Percentiles rank a stretch among this genome's conserved stretches.
Evolutionary conservation across 1,139 yeast genomes (phyloP).

Genomic region (Oligophagozyma castellii): DNA sequence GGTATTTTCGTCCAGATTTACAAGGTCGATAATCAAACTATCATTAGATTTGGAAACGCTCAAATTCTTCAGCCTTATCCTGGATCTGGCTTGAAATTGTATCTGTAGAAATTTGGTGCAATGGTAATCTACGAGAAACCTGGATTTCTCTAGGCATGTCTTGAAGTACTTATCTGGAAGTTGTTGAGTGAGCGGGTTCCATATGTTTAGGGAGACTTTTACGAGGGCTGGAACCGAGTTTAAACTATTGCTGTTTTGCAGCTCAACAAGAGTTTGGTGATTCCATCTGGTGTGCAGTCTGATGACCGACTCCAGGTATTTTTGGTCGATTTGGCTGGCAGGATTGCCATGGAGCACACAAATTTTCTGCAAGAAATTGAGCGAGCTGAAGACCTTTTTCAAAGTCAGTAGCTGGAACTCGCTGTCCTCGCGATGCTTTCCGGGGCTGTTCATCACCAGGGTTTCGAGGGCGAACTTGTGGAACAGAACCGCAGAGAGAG

Average conservation of each 20-base stretch:
- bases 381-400: constrained; percentile 12
- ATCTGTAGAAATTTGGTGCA: constrained; percentile 14
- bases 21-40: constrained; percentile 1
- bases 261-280: not conserved
- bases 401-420: constrained; percentile 8
- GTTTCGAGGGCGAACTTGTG: constrained; percentile 18
- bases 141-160: constrained; percentile 17
- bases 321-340: not conserved
- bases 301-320: constrained; percentile 1
- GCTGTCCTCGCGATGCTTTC: constrained; percentile 1
- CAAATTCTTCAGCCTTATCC: constrained; percentile 12
- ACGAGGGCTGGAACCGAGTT: constrained; percentile 2
- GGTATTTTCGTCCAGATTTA: not conserved
- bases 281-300: constrained; percentile 6
- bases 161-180: constrained; percentile 18
- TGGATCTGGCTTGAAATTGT: constrained; percentile 14
- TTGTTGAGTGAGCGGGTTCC: constrained; percentile 17
- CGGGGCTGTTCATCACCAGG: constrained; percentile 4
- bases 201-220: constrained; percentile 17
- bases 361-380: constrained; percentile 13
- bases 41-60: constrained; percentile 3
- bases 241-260: not conserved
- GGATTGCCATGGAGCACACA: constrained; percentile 9
- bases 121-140: constrained; percentile 21
- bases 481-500: constrained; percentile 11